A percentile compares a stretch with the other conserved stretches of the same genome.
phyloP scores from a whole-genome alignment of 2,329 filamentous ascomycete species.

The Fusarium sp. region DNA sequence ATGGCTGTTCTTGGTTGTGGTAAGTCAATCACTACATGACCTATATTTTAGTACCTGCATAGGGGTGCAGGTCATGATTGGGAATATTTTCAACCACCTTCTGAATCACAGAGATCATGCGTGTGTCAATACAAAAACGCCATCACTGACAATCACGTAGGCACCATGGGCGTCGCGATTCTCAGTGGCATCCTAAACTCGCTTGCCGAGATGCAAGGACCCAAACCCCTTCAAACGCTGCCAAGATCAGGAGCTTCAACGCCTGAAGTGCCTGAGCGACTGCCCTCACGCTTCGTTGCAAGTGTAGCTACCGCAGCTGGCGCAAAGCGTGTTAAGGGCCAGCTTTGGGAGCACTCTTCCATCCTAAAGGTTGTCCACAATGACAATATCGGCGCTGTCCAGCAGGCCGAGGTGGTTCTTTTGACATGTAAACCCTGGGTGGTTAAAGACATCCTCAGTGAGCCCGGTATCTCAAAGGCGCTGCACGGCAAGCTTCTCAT shows the following conservation, averaged over 20 bases:
- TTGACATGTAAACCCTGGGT: slow-evolving; percentile 84
- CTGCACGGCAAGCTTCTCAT: slow-evolving; percentile 83
- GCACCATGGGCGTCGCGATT: slow-evolving; percentile 87
- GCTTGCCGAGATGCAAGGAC: slow-evolving; percentile 62
- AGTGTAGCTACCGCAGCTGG: slow-evolving; percentile 78
- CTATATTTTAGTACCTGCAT: neutral
- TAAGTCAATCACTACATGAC: slow-evolving; percentile 53
- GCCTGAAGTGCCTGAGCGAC: slow-evolving; percentile 61
- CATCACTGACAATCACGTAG: slow-evolving; percentile 53
- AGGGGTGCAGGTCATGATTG: slow-evolving; percentile 1
- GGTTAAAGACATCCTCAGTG: slow-evolving; percentile 72
- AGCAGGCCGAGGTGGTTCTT: slow-evolving; percentile 76
- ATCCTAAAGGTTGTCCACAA: slow-evolving; percentile 73
- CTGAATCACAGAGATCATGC: neutral
- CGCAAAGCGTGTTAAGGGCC: slow-evolving; percentile 72
- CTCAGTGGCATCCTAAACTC: slow-evolving; percentile 81
- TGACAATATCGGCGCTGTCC: slow-evolving; percentile 73
- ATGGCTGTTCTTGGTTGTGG: slow-evolving; percentile 85
- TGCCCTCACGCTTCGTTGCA: slow-evolving; percentile 81
- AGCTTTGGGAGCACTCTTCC: slow-evolving; percentile 69
- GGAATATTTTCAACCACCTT: neutral
- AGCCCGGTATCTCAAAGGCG: slow-evolving; percentile 74
- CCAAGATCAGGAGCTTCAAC: slow-evolving; percentile 54
- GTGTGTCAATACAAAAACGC: neutral
- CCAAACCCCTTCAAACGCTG: slow-evolving; percentile 55